Base-by-base conservation (phyloP, 2,329 filamentous ascomycete species). In the Aspergillus sp. region DNA sequence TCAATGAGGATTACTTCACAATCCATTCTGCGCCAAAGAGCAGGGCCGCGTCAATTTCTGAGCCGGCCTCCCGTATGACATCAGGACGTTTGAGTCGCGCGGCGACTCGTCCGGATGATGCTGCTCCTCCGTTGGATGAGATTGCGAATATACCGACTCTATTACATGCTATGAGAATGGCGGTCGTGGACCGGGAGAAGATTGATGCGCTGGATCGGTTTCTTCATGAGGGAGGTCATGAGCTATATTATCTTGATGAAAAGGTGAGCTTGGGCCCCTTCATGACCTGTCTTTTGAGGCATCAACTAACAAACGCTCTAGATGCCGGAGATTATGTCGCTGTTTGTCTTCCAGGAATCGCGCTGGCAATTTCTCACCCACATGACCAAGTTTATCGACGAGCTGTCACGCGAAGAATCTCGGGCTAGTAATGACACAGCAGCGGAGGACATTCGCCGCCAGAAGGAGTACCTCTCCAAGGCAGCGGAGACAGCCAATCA, bases 341-440 rank as follows among this genome's bases (percentile, higher is more conserved):
- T 88, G 52, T 89, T 97, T 64, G 79, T 99, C 17, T 99, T 96
- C 67, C 93, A 97, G 69, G 86, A 87, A 16, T 96, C 92, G 2
- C 83, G 92, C 20, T 84, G 87, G 55, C 83, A 91, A 52, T 79
- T 97, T 3, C 78, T 96, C 14, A 79, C 83, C 16, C 82, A 84
- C 47, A 75, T 99, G 44, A 85, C 84, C 61, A 74, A 82, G n/a
- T 77, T 82, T 11, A 79, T 87, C 57, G 80, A 88, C 45, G 74
- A 79, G 7, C 57, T 58, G 68, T 79, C 20, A 71, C 77, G 51
- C 71, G 80, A 52, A 70, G 74, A 52, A 73, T 78, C 58, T 38
- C 66, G 74, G n/a, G 49, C 60, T 6, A 63, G 62, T n/a, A 42
- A 42, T 26, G 67, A 67, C n/a, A 69, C 75, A 49, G 73, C 78